Evolutionary conservation across 805 yeast species (phyloP), one percentile per base, ranked within the genome.

Genomic region (Ogataea ganodermae): DNA sequence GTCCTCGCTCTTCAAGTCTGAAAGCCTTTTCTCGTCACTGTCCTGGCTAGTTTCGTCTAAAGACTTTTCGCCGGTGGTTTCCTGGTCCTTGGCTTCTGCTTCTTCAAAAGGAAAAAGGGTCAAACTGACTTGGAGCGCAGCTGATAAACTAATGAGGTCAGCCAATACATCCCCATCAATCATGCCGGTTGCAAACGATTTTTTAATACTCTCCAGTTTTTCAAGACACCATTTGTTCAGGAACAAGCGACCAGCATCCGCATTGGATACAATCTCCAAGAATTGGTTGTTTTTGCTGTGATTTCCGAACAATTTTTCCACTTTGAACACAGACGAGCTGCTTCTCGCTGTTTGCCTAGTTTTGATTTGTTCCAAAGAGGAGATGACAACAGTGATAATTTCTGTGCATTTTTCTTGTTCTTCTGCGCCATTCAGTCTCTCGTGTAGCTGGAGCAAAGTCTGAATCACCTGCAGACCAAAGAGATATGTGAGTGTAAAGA

Each of bases 151-250:
- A 3, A 55, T 40, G 22, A 59, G 40, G 22, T 37, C 12, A 13
- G 45, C 55, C 17, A 58, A 41, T 2, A 53, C 49, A 1, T 49
- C 48, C 4, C 53, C 53, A 28, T 51, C 46, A 8, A 53, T 28
- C 1, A 23, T 27, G 2, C 55, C 51, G 6, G 35, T 33, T 20
- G 47, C 48, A 16, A 59, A 49, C 3, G 44, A 27, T 10, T 17
- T 39, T 6, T 50, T 48, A 12, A 58, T 35, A 17, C 33, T 28
- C 4, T 32, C 18, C 30, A 53, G 20, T 14, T 44, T 35, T 3
- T 21, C 44, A 12, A 48, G 18, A 31, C 59, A 54, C 58, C 57
- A 54, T 9, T 35, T 20, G 35, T 56, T 54, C 35, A 59, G 39
- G 23, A 53, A 47, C 23, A 35, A 31, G 20, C 60, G 35, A 2